These are phyloP conservation scores for Candida sp. DNA, from an alignment of 1,139 yeast species.

Conservation along the genomic window DNA sequence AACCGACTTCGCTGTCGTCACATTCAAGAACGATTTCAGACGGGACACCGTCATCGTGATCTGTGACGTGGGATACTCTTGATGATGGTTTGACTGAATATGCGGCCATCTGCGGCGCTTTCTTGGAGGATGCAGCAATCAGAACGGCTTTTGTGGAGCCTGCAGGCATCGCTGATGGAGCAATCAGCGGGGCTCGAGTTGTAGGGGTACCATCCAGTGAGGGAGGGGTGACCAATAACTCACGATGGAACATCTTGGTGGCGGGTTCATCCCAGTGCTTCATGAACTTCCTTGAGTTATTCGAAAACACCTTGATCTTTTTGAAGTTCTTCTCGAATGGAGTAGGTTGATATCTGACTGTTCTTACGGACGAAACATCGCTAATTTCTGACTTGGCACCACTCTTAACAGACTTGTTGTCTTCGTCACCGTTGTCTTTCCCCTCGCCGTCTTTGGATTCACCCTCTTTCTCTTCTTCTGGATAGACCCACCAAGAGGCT, in stretches of 20 bases:
- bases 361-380: neutral
- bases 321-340: slow-evolving; percentile 13
- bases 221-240: slow-evolving; percentile 1
- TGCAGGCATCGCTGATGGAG: neutral
- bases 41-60: slow-evolving; percentile 11
- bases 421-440: slow-evolving; percentile 3
- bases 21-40: slow-evolving; percentile 37
- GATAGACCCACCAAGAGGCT: neutral
- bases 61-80: neutral
- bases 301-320: slow-evolving; percentile 23
- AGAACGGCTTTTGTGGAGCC: neutral
- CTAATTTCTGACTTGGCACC: neutral
- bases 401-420: neutral
- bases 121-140: neutral
- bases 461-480: slow-evolving; percentile 3
- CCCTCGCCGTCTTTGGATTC: slow-evolving; percentile 7
- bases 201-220: neutral
- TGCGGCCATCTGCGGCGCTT: neutral
- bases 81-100: neutral
- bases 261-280: slow-evolving; percentile 44
- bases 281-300: slow-evolving; percentile 25
- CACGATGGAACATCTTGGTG: slow-evolving; percentile 20
- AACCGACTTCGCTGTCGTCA: slow-evolving; percentile 32
- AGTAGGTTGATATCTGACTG: neutral
- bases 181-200: neutral